Evolutionary conservation across 2,329 filamentous ascomycete genomes (phyloP).

Genomic region (Graphilbum fragrans): DNA sequence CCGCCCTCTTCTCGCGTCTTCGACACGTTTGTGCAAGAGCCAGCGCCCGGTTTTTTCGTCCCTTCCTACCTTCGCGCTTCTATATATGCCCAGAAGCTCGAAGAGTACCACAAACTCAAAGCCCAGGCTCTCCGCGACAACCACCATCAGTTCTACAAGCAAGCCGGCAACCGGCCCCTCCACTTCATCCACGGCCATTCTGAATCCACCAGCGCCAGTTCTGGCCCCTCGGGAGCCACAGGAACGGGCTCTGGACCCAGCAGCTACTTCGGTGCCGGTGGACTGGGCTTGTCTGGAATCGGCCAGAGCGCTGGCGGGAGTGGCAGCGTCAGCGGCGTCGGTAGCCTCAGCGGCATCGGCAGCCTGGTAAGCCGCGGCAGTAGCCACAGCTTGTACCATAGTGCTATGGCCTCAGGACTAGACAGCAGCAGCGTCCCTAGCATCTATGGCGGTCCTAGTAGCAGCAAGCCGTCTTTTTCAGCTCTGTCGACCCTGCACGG

Average conservation of each 20-base stretch:
- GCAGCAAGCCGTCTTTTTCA: slow-evolving; percentile 28
- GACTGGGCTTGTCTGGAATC: background rate
- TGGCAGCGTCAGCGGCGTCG: background rate
- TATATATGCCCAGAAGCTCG: slow-evolving; percentile 64
- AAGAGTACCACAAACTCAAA: slow-evolving; percentile 55
- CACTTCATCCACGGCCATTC: background rate
- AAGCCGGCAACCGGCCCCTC: background rate
- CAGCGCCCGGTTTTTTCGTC: slow-evolving; percentile 51
- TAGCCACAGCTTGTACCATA: slow-evolving; percentile 30
- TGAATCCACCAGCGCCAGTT: background rate
- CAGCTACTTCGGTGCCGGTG: background rate
- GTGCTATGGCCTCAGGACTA: too few relatives aligned
- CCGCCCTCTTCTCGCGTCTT: slow-evolving; percentile 41
- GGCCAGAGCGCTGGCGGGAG: background rate
- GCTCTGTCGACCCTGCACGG: background rate
- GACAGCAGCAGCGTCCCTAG: slow-evolving; percentile 17
- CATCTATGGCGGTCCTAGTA: background rate
- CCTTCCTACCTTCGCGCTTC: slow-evolving; percentile 76
- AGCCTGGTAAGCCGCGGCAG: slow-evolving; percentile 40
- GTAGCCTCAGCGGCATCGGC: slow-evolving; percentile 20
- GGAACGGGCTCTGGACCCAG: background rate
- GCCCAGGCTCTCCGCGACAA: slow-evolving; percentile 35
- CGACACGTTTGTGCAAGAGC: slow-evolving; percentile 29
- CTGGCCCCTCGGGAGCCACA: background rate
- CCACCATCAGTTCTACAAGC: slow-evolving; percentile 19